Conservation (phyloP, 768 basidiomycete genomes). For the Boletales sp. region DNA sequence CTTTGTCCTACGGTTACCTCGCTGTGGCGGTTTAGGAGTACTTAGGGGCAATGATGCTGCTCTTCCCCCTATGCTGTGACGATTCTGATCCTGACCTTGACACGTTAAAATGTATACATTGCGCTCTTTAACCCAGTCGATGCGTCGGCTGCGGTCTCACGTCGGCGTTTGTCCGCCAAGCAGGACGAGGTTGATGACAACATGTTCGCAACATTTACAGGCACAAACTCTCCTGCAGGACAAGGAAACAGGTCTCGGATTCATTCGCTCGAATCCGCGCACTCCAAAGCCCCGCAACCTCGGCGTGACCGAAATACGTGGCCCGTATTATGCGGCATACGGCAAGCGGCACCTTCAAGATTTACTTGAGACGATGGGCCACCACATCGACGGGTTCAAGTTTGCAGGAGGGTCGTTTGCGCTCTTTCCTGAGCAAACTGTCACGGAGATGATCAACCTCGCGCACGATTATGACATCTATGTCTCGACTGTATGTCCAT, state of each 20-base stretch:
- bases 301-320: constrained; percentile 44
- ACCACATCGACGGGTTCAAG: constrained; percentile 44
- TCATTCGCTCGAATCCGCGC: constrained; percentile 24
- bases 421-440: constrained; percentile 38
- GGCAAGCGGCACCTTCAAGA: constrained; percentile 40
- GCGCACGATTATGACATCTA: constrained; percentile 39
- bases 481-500: constrained; percentile 39
- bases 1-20: too few species aligned
- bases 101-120: background rate
- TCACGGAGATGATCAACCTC: constrained; percentile 35
- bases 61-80: too few species aligned
- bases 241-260: constrained; percentile 10
- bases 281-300: constrained; percentile 33
- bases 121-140: background rate
- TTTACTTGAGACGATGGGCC: constrained; percentile 38
- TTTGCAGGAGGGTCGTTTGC: constrained; percentile 38
- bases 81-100: too few species aligned
- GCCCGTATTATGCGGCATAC: constrained; percentile 42
- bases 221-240: constrained; percentile 10
- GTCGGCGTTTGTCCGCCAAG: background rate
- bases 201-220: background rate
- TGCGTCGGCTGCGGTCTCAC: background rate
- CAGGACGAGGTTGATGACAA: background rate
- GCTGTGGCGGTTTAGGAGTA: too few species aligned
- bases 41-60: too few species aligned